phyloP scores from a whole-genome alignment of 108 stramenopile species.

The Nannochloropsis gaditana region DNA sequence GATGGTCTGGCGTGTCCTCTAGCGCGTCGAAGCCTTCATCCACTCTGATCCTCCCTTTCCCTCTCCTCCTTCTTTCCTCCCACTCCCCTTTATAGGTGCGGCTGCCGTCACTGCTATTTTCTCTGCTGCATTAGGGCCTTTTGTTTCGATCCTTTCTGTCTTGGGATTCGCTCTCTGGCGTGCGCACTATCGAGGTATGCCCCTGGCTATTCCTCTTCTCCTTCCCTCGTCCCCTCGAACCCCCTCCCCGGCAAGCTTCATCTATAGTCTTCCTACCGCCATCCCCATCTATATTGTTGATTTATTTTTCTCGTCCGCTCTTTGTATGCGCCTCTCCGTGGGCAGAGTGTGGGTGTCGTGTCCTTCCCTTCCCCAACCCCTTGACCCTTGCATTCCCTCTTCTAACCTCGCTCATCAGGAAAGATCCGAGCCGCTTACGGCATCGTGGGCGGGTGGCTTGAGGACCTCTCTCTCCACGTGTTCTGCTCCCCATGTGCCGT shows the following conservation, averaged over 20 bases:
- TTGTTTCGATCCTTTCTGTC: not conserved
- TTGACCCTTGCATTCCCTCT: not conserved
- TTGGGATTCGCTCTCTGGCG: slow-evolving; percentile 2
- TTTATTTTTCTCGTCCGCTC: not conserved
- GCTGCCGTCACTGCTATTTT: not conserved
- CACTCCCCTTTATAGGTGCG: not conserved
- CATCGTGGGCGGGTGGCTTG: not conserved
- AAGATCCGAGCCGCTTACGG: not conserved
- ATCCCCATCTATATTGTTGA: not conserved
- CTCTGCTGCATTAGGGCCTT: not conserved
- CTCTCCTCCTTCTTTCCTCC: not conserved
- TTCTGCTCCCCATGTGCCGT: slow-evolving; percentile 18
- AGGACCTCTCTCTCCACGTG: not conserved
- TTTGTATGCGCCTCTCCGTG: no score
- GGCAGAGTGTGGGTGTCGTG: no score
- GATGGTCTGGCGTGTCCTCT: no score
- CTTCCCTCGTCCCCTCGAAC: not conserved
- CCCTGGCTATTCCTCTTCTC: not conserved
- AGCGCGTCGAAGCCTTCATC: no score
- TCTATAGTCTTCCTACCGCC: not conserved
- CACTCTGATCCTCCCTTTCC: not conserved
- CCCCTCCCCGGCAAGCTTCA: not conserved
- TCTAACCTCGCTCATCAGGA: not conserved
- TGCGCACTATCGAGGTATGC: not conserved
- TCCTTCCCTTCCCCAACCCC: not conserved